Base-by-base conservation (phyloP, 225 moss, liverwort and hornwort genomes). In the Marchantia polymorpha region DNA sequence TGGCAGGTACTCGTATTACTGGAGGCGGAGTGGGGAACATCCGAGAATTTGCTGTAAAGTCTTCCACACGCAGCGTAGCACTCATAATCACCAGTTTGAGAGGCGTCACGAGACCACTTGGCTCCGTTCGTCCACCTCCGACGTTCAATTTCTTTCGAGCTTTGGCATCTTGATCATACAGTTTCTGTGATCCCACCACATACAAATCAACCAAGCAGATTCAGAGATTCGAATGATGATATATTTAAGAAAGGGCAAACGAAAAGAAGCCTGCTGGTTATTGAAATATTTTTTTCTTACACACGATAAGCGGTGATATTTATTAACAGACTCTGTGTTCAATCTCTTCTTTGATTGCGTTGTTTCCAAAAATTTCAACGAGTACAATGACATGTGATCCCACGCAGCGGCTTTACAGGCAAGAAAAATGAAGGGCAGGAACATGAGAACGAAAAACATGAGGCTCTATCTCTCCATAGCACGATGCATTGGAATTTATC, bases 41-140 rank as follows among this genome's bases (percentile, higher is more conserved):
- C 80, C 88, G 84, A 52, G 85, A 83, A 77, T 99, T 99, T 8
- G 88, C 89, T 61, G 92, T 92, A 60, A 99, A 99, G 80, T 99
- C 97, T 83, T 99, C 97, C 55, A 99, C 95, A 10, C 95, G 93
- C 56, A 99, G 89, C 52, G 97, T 99, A 76, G 97, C 97, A 88
- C 97, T 99, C 97, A 99, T 99, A 68, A 99, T 92, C 70, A 99
- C 92, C 73, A 99, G 73, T 83, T 93, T 97, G 78, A 97, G 74
- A 20, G 92, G 92, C 80, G 86, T 85, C 6, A 92, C 76, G 0
- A 46, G 69, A 55, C 54, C 70, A 15, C 77, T n/a, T 46, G 31
- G 20, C 23, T 22, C 26, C n/a, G 10, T 12, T 29, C 63, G 48
- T 73, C 8, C 74, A 76, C 72, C 56, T 11, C 72, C 72, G 20